Percentiles rank a stretch among this genome's conserved stretches.
Evolutionary conservation across 2,329 filamentous ascomycete genomes (phyloP).

Genomic region (Tympanopsis confertula): DNA sequence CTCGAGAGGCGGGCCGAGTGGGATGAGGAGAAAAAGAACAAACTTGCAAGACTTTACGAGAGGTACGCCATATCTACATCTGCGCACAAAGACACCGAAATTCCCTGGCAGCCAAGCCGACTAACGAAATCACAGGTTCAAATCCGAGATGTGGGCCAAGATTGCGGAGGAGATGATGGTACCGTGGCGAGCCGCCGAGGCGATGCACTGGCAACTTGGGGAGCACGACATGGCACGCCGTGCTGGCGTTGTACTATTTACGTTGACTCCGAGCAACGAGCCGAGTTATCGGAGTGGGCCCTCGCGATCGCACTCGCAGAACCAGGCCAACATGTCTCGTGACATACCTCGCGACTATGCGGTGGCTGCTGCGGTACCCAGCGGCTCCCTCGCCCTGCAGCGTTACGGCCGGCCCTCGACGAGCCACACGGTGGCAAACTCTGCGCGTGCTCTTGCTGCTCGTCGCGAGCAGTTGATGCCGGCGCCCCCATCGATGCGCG

Average conservation of each 20-base stretch:
- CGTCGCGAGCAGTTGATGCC: background rate
- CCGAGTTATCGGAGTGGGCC: conserved; percentile 10
- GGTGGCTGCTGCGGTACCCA: too few species aligned
- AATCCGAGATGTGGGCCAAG: conserved; percentile 94
- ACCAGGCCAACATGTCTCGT: too few species aligned
- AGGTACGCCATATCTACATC: conserved; percentile 47
- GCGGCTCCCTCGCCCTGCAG: conserved; percentile 4
- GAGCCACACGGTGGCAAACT: too few species aligned
- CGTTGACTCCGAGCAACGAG: conserved; percentile 45
- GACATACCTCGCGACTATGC: background rate
- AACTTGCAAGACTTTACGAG: conserved; percentile 86
- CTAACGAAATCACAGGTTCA: too few species aligned
- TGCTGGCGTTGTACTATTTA: conserved; percentile 80
- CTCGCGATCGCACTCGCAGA: background rate
- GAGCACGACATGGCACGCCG: conserved; percentile 87
- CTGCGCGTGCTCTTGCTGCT: conserved; percentile 3
- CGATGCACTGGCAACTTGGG: conserved; percentile 96
- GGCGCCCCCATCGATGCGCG: background rate
- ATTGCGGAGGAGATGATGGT: conserved; percentile 90
- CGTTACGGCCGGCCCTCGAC: conserved; percentile 7
- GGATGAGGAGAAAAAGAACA: conserved; percentile 97
- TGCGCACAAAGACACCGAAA: conserved; percentile 4
- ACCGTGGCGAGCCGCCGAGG: conserved; percentile 89
- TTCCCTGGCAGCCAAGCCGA: background rate
- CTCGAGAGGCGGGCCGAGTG: conserved; percentile 84